Conservation (phyloP, 2,329 filamentous ascomycete species). For the Penicillium brasilianum region DNA sequence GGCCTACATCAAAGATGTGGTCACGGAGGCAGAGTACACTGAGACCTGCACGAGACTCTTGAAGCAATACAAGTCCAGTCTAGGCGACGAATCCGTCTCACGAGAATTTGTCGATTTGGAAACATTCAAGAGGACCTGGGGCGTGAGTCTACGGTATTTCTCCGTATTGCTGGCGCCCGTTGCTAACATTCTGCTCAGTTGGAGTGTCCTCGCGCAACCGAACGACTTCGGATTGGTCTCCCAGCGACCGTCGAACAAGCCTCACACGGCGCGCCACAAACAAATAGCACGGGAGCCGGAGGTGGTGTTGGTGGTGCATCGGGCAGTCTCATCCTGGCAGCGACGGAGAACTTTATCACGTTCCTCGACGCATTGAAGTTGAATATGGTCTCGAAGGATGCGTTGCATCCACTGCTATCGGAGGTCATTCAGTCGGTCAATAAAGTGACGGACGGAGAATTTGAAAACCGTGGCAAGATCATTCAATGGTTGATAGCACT, state of each 20-base stretch:
- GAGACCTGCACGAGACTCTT: conserved; percentile 92
- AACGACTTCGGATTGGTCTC: conserved; percentile 88
- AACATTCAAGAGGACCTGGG: conserved; percentile 89
- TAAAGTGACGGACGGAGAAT: conserved; percentile 93
- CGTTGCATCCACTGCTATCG: conserved; percentile 90
- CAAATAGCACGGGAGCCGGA: conserved; percentile 42
- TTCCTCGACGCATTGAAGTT: conserved; percentile 94
- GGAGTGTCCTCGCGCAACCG: conserved; percentile 91
- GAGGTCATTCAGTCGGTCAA: conserved; percentile 98
- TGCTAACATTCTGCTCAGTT: conserved; percentile 61
- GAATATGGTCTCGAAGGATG: conserved; percentile 90
- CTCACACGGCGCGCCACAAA: conserved; percentile 54
- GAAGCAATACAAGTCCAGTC: conserved; percentile 94
- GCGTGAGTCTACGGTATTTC: conserved; percentile 62
- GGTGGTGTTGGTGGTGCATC: conserved; percentile 49
- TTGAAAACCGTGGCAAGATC: conserved; percentile 94
- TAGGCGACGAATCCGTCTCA: conserved; percentile 90
- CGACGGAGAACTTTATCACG: conserved; percentile 98
- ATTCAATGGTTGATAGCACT: conserved; percentile 97
- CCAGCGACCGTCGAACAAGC: conserved; percentile 77
- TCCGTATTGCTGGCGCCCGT: not conserved
- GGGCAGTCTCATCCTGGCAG: conserved; percentile 77
- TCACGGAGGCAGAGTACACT: conserved; percentile 89
- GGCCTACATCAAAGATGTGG: conserved; percentile 93
- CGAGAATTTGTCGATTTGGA: conserved; percentile 85